These are phyloP conservation scores for Neopestalotiopsis sp. DNA, from an alignment of 2,329 filamentous ascomycete species.

Conservation along the genomic window DNA sequence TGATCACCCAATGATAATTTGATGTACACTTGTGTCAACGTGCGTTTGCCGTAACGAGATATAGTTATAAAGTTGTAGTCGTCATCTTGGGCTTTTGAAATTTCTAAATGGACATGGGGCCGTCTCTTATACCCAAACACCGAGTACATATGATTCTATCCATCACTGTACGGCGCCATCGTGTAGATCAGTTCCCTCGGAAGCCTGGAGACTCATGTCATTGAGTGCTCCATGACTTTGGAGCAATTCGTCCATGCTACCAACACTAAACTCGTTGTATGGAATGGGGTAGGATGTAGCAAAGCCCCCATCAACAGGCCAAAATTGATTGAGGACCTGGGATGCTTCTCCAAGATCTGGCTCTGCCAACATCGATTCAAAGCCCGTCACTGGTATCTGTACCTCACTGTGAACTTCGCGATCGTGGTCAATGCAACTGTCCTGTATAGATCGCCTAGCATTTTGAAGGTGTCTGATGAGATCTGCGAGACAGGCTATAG, in stretches of 20 bases:
- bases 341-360: background rate
- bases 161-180: too few species aligned
- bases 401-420: background rate
- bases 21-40: too few species aligned
- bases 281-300: background rate
- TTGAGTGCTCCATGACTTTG: background rate
- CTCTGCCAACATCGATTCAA: background rate
- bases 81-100: too few species aligned
- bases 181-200: background rate
- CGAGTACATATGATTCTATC: too few species aligned
- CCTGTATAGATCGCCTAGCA: background rate
- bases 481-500: background rate
- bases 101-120: too few species aligned
- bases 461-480: background rate
- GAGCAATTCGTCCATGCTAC: background rate
- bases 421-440: background rate
- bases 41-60: too few species aligned
- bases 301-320: background rate
- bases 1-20: too few species aligned
- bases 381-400: background rate
- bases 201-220: background rate
- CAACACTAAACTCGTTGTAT: background rate
- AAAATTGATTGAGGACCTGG: background rate
- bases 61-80: too few species aligned
- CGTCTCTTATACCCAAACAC: rapidly evolving